A percentile compares a stretch with the other conserved stretches of the same genome.
Evolutionary conservation across 2,329 filamentous ascomycete genomes (phyloP).

Genomic region (Dendrostoma leiphaemia): DNA sequence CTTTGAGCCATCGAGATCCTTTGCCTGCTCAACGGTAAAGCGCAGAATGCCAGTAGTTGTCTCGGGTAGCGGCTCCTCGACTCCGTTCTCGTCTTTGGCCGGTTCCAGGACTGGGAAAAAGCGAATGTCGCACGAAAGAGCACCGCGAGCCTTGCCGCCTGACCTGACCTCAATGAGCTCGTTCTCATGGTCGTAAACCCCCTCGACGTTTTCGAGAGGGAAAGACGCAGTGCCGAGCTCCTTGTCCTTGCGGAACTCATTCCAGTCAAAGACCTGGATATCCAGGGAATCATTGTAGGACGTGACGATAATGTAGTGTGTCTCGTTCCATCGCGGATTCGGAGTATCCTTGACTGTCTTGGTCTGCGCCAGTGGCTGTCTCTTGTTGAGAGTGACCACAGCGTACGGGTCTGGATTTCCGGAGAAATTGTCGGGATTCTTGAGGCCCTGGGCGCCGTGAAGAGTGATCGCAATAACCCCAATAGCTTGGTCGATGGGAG

Average conservation of each 20-base stretch:
- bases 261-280: slow-evolving; percentile 85
- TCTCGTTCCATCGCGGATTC: slow-evolving; percentile 94
- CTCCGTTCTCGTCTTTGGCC: slow-evolving; percentile 71
- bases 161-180: slow-evolving; percentile 79
- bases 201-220: slow-evolving; percentile 76
- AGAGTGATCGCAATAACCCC: slow-evolving; percentile 90
- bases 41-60: slow-evolving; percentile 91
- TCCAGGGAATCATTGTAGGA: slow-evolving; percentile 87
- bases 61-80: slow-evolving; percentile 76
- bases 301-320: slow-evolving; percentile 90
- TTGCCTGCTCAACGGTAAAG: slow-evolving; percentile 92
- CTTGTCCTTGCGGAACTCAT: slow-evolving; percentile 95
- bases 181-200: slow-evolving; percentile 76
- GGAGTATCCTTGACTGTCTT: slow-evolving; percentile 83
- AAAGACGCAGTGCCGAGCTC: slow-evolving; percentile 88
- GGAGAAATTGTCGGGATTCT: slow-evolving; percentile 92
- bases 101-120: slow-evolving; percentile 92
- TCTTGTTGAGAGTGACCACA: slow-evolving; percentile 78
- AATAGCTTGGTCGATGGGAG: slow-evolving; percentile 90
- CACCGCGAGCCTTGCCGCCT: slow-evolving; percentile 80
- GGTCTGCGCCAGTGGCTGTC: slow-evolving; percentile 79
- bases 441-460: slow-evolving; percentile 86
- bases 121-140: slow-evolving; percentile 76
- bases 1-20: slow-evolving; percentile 90
- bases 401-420: slow-evolving; percentile 91